Evolutionary conservation across 495 filamentous ascomycete species (phyloP).

Genomic region (Cladorrhinum samala): DNA sequence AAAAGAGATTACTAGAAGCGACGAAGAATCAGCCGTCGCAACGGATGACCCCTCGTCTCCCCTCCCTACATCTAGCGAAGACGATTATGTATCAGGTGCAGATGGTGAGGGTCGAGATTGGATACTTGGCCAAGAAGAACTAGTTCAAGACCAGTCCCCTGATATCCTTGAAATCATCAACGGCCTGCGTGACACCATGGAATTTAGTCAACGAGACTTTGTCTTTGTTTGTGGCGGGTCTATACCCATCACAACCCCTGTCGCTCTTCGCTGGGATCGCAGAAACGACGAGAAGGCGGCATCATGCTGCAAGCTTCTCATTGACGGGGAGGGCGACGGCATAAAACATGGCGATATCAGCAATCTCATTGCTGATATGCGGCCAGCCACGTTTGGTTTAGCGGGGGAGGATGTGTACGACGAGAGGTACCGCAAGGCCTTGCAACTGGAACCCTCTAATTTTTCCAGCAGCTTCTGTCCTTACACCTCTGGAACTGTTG

Average conservation of each 20-base stretch:
- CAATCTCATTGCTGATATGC: constrained; percentile 21
- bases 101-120: not conserved
- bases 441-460: constrained; percentile 37
- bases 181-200: not conserved
- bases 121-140: not conserved
- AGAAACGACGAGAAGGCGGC: not conserved
- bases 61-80: not conserved
- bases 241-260: not conserved
- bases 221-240: constrained; percentile 6
- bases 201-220: not conserved
- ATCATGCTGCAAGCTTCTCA: not conserved
- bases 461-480: constrained; percentile 49
- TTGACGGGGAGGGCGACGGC: not conserved
- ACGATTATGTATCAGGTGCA: not conserved
- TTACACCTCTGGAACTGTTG: constrained; percentile 46
- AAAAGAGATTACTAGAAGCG: no score
- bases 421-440: constrained; percentile 45
- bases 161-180: not conserved
- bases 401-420: constrained; percentile 42
- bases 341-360: not conserved
- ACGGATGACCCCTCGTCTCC: not conserved
- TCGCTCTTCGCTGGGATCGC: constrained; percentile 3
- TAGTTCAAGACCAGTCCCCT: not conserved
- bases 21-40: not conserved
- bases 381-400: constrained; percentile 44